Evolutionary conservation across 352 stramenopile genomes (phyloP).

Genomic region (Phytophthora gonapodyides): DNA sequence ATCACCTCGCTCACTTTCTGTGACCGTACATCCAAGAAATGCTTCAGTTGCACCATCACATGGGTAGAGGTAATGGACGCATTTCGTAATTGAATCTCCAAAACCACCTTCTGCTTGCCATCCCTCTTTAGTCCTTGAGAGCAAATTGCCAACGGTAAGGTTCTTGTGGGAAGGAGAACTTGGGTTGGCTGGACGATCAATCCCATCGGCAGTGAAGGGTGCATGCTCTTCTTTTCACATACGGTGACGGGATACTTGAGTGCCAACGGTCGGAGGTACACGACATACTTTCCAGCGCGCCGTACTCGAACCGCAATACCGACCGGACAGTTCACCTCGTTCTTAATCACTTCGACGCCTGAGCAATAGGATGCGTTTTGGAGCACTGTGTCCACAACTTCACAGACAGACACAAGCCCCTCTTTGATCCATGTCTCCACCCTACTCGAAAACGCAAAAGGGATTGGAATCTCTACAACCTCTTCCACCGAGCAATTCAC

Average conservation of each 20-base stretch:
- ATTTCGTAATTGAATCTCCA: slow-evolving; percentile 39
- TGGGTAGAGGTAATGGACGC: slow-evolving; percentile 26
- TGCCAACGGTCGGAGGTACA: slow-evolving; percentile 43
- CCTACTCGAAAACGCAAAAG: slow-evolving; percentile 33
- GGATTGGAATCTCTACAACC: slow-evolving; percentile 41
- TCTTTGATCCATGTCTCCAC: slow-evolving; percentile 37
- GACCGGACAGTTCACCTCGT: slow-evolving; percentile 21
- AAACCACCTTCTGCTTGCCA: slow-evolving; percentile 4
- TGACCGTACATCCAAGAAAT: slow-evolving; percentile 33
- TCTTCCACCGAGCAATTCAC: slow-evolving; percentile 40
- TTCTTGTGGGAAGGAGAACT: slow-evolving; percentile 25
- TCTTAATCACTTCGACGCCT: slow-evolving; percentile 28
- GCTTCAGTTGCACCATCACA: slow-evolving; percentile 42
- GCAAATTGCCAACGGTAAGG: slow-evolving; percentile 35
- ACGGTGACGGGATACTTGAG: slow-evolving; percentile 43
- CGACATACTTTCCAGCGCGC: slow-evolving; percentile 34
- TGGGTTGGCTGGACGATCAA: slow-evolving; percentile 27
- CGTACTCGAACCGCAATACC: slow-evolving; percentile 29
- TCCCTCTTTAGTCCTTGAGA: slow-evolving; percentile 32
- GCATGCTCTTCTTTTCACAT: slow-evolving; percentile 28
- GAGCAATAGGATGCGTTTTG: slow-evolving; percentile 26
- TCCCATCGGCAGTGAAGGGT: slow-evolving; percentile 9
- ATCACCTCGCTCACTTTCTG: slow-evolving; percentile 32
- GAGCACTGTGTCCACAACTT: slow-evolving; percentile 35
- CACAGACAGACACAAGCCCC: slow-evolving; percentile 33